Conservation (phyloP, 495 filamentous ascomycete genomes). For the Penicillium samsonianum region DNA sequence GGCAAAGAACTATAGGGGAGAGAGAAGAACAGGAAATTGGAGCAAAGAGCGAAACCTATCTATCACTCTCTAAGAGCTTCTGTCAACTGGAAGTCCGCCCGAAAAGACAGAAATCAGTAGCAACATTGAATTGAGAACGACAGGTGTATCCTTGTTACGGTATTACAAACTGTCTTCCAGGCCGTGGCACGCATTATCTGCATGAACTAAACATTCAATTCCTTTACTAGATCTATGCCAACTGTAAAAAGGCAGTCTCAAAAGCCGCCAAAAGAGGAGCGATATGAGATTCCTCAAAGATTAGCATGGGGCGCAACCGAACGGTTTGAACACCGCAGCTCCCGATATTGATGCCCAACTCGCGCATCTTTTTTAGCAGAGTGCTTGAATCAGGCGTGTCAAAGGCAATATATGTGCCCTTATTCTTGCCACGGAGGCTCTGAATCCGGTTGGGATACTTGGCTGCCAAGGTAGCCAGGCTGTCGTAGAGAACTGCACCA, state of each 20-base stretch:
- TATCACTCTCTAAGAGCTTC: no score
- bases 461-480: constrained; percentile 59
- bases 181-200: no score
- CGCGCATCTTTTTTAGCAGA: constrained; percentile 66
- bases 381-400: constrained; percentile 72
- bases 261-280: constrained; percentile 34
- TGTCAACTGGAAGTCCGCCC: no score
- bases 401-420: constrained; percentile 86
- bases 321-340: constrained; percentile 73
- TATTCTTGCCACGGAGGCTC: constrained; percentile 78
- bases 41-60: no score
- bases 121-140: no score
- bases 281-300: constrained; percentile 73
- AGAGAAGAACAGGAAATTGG: no score
- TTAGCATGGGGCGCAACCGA: constrained; percentile 77
- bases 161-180: no score
- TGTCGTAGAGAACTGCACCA: constrained; percentile 68
- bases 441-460: constrained; percentile 69
- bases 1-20: no score
- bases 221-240: background rate
- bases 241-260: constrained; percentile 1
- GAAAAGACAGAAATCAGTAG: no score
- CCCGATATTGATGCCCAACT: constrained; percentile 76
- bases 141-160: no score
- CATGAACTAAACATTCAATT: background rate